Evolutionary conservation across 257 asterid species (phyloP).

Genomic region (Solanum clarkiae): DNA sequence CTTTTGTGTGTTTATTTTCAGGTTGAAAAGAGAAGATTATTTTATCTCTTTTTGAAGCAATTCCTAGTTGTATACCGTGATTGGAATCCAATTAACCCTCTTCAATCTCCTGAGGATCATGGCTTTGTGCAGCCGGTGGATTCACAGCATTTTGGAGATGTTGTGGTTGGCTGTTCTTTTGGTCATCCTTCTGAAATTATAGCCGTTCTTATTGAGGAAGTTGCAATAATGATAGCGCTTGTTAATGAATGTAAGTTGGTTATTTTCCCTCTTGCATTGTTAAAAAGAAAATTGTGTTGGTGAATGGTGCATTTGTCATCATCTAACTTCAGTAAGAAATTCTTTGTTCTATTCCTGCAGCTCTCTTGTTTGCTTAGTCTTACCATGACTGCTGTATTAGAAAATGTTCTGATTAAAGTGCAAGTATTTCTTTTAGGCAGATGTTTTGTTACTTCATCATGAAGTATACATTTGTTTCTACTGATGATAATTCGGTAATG

Average conservation of each 20-base stretch:
- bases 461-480: not conserved
- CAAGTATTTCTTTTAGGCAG: not conserved
- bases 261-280: not conserved
- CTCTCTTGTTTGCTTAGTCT: not conserved
- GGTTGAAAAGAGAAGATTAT: constrained; percentile 67
- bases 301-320: not conserved
- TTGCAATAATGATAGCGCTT: constrained; percentile 36
- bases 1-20: constrained; percentile 17
- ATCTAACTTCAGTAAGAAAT: not conserved
- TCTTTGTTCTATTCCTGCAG: not conserved
- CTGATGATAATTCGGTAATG: not conserved
- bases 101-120: constrained; percentile 35
- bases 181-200: constrained; percentile 89
- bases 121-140: constrained; percentile 11
- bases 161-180: constrained; percentile 72
- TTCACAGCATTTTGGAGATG: constrained; percentile 29
- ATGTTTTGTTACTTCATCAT: not conserved
- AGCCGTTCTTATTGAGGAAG: constrained; percentile 44
- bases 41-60: constrained; percentile 73
- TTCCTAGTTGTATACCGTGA: constrained; percentile 46
- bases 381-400: not conserved
- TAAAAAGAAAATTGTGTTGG: not conserved
- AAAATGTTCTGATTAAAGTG: not conserved
- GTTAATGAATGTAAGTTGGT: constrained; percentile 67
- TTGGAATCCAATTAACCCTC: constrained; percentile 68